Percentiles rank a stretch among this genome's conserved stretches.
phyloP scores from a whole-genome alignment of 306 rosid species.

The Vigna reflexopilosa region DNA sequence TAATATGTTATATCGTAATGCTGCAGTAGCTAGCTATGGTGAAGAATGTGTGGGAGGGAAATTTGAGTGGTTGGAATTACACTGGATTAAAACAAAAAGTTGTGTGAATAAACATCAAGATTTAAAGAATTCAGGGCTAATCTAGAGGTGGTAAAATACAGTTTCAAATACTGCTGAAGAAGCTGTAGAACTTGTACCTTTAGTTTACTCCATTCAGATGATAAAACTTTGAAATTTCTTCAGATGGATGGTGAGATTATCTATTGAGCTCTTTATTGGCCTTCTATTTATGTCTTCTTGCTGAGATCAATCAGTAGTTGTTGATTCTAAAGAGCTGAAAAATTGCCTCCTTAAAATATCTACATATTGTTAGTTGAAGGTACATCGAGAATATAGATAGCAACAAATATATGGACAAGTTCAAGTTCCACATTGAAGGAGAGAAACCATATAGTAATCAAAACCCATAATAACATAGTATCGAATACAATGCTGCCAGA shows the following conservation, averaged over 20 bases:
- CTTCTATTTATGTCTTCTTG: not conserved
- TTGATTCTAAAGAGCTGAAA: constrained; percentile 18
- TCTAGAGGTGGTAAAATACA: constrained; percentile 1
- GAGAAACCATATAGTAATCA: too few species aligned
- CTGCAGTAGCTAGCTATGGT: too few species aligned
- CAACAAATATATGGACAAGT: too few species aligned
- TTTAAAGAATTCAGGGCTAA: constrained; percentile 31
- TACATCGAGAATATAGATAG: constrained; percentile 12
- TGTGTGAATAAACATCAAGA: not conserved
- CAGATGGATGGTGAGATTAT: constrained; percentile 46
- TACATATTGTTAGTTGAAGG: constrained; percentile 3
- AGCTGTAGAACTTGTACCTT: constrained; percentile 23
- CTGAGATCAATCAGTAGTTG: not conserved
- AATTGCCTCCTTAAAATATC: not conserved
- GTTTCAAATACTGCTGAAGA: constrained; percentile 9
- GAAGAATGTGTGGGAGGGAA: too few species aligned
- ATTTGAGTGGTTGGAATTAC: too few species aligned
- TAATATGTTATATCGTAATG: too few species aligned
- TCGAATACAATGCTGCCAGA: constrained; percentile 53
- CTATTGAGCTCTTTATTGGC: not conserved
- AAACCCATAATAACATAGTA: constrained; percentile 40
- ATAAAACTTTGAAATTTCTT: constrained; percentile 23
- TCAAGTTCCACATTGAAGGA: too few species aligned
- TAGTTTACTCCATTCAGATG: constrained; percentile 25
- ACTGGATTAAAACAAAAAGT: constrained; percentile 38